Percentiles rank a stretch among this genome's conserved stretches.
phyloP scores from a whole-genome alignment of 352 stramenopile genomes.

The Phytophthora citricola region DNA sequence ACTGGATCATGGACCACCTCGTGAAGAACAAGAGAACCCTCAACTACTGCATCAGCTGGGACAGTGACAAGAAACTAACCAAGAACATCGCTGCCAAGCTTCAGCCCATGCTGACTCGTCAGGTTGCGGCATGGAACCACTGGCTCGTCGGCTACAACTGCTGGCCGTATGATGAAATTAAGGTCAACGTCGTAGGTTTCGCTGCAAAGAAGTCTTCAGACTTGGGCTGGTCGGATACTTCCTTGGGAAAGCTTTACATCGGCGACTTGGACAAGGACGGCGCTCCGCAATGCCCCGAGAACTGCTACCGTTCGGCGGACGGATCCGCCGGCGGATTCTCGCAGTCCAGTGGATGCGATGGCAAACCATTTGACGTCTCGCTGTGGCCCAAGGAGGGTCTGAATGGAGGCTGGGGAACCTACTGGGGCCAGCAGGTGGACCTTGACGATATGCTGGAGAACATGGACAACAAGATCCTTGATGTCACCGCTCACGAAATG shows the following conservation, averaged over 20 bases:
- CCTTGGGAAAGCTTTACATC: slow-evolving; percentile 36
- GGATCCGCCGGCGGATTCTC: not conserved
- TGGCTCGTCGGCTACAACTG: slow-evolving; percentile 35
- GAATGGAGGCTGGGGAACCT: slow-evolving; percentile 27
- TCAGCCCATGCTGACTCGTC: slow-evolving; percentile 41
- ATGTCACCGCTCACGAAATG: slow-evolving; percentile 44
- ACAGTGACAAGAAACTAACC: slow-evolving; percentile 40
- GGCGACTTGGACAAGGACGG: slow-evolving; percentile 31
- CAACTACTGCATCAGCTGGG: slow-evolving; percentile 55
- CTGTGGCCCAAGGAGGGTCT: slow-evolving; percentile 38
- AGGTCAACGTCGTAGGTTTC: slow-evolving; percentile 37
- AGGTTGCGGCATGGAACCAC: slow-evolving; percentile 31
- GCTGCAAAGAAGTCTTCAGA: too few relatives aligned
- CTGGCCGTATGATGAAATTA: slow-evolving; percentile 33
- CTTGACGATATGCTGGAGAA: slow-evolving; percentile 32
- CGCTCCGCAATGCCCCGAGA: slow-evolving; percentile 25
- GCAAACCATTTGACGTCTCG: slow-evolving; percentile 43
- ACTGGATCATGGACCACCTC: slow-evolving; percentile 44
- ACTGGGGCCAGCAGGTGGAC: slow-evolving; percentile 4
- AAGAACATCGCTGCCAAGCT: slow-evolving; percentile 47
- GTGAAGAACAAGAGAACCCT: slow-evolving; percentile 35
- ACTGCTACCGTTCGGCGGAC: slow-evolving; percentile 31
- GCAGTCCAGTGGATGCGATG: slow-evolving; percentile 37
- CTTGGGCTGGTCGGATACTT: slow-evolving; percentile 42
- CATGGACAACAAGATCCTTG: slow-evolving; percentile 25